These are phyloP conservation scores for Rhododendron ovatum DNA, from an alignment of 148 eudicot genomes.

Conservation along the genomic window DNA sequence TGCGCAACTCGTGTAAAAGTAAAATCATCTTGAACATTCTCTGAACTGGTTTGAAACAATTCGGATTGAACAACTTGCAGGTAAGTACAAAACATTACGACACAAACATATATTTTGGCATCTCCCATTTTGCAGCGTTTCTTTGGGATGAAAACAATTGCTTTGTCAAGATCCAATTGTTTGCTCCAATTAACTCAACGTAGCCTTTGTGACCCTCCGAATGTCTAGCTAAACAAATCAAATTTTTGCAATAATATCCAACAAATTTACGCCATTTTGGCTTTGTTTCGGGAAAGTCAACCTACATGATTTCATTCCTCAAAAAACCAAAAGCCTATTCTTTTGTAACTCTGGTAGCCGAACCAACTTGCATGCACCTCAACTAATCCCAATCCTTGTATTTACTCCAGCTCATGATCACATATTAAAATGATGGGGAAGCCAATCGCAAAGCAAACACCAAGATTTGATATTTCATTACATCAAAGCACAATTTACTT, in stretches of 20 bases:
- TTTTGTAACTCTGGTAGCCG: not conserved
- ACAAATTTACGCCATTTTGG: not conserved
- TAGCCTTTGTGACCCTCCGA: not conserved
- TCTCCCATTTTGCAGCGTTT: not conserved
- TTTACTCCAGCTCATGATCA: not conserved
- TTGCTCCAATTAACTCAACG: not conserved
- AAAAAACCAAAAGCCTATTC: not conserved
- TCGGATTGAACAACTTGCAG: not conserved
- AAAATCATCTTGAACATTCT: not conserved
- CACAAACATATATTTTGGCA: not conserved
- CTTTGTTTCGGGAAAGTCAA: not conserved
- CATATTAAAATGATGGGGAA: not conserved
- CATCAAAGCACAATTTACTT: not conserved
- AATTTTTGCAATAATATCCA: not conserved
- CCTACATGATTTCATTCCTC: not conserved
- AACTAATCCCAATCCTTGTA: not conserved
- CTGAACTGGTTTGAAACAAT: not conserved
- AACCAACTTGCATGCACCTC: not conserved
- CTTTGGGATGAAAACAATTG: not conserved
- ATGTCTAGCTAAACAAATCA: not conserved
- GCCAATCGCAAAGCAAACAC: not conserved
- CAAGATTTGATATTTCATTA: not conserved
- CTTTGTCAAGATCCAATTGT: not conserved
- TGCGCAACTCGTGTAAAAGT: not conserved
- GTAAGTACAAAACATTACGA: not conserved